A percentile compares a stretch with the other conserved stretches of the same genome.
phyloP scores from a whole-genome alignment of 768 basidiomycete genomes.

The Gautieria morchelliformis region DNA sequence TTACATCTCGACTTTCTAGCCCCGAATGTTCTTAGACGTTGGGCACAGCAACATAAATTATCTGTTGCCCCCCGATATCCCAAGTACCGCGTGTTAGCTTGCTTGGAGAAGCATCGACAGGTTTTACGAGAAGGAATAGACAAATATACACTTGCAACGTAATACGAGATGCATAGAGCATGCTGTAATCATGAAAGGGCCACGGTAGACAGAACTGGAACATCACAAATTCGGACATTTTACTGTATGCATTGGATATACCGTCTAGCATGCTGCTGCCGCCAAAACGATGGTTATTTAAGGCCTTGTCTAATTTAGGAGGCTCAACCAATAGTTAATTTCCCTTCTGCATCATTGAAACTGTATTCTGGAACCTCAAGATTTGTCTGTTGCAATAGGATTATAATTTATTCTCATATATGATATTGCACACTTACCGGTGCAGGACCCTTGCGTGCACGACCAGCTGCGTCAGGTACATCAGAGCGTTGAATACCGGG shows the following conservation, averaged over 20 bases:
- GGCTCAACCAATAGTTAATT: slow-evolving; percentile 76
- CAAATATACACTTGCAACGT: no score
- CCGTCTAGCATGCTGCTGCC: not conserved
- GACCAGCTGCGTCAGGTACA: slow-evolving; percentile 53
- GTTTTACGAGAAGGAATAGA: not conserved
- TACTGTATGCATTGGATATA: not conserved
- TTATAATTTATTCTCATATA: slow-evolving; percentile 1
- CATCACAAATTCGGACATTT: not conserved
- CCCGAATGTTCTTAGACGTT: slow-evolving; percentile 47
- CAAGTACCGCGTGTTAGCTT: slow-evolving; percentile 49
- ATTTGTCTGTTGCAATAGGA: slow-evolving; percentile 53
- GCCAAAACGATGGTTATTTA: not conserved
- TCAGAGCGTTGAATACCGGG: slow-evolving; percentile 10
- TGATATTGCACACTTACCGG: slow-evolving; percentile 49
- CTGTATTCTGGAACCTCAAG: slow-evolving; percentile 86
- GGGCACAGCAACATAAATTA: slow-evolving; percentile 43
- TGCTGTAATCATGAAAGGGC: no score
- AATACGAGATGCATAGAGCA: no score
- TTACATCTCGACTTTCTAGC: slow-evolving; percentile 23
- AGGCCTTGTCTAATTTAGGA: not conserved
- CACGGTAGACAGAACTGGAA: no score
- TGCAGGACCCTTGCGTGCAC: slow-evolving; percentile 92
- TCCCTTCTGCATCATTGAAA: slow-evolving; percentile 80
- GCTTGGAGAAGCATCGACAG: slow-evolving; percentile 41
- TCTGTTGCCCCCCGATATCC: slow-evolving; percentile 48